phyloP scores from a whole-genome alignment of 129 eudicot species.

The Chrysanthemum lavandulifolium region DNA sequence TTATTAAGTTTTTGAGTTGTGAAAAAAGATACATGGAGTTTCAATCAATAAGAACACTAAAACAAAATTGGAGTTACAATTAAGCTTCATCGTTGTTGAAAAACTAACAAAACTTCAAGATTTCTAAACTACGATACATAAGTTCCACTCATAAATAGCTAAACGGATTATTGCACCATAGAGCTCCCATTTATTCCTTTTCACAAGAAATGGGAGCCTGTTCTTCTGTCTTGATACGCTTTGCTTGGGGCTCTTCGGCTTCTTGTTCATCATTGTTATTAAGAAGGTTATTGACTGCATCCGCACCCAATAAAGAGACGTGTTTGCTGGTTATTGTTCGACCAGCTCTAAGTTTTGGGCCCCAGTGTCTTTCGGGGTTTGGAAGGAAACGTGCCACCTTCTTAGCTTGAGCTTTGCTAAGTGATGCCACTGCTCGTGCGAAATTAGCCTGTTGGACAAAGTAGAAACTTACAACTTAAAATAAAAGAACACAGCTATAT shows the following conservation, averaged over 20 bases:
- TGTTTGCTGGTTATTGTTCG: slow-evolving; percentile 86
- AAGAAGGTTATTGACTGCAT: slow-evolving; percentile 51
- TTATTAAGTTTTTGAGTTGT: slow-evolving; percentile 17
- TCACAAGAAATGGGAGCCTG: slow-evolving; percentile 45
- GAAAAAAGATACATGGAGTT: slow-evolving; percentile 3
- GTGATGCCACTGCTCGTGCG: slow-evolving; percentile 84
- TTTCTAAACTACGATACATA: slow-evolving; percentile 8
- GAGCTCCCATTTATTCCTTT: slow-evolving; percentile 7
- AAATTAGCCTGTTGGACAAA: slow-evolving; percentile 64
- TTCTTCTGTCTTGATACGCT: slow-evolving; percentile 80
- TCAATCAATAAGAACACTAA: slow-evolving; percentile 5
- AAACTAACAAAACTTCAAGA: slow-evolving; percentile 21
- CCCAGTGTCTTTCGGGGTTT: slow-evolving; percentile 93
- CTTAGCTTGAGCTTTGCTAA: slow-evolving; percentile 93
- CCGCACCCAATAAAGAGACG: slow-evolving; percentile 65
- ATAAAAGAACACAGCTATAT: neutral
- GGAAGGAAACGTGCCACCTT: slow-evolving; percentile 92
- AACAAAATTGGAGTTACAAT: slow-evolving; percentile 26
- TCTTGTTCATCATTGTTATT: slow-evolving; percentile 45
- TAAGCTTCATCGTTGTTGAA: no score
- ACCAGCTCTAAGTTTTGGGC: slow-evolving; percentile 89
- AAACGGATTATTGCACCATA: neutral
- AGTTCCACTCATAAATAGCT: slow-evolving; percentile 23
- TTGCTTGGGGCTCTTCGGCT: slow-evolving; percentile 65
- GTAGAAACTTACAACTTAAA: neutral